A percentile compares a stretch with the other conserved stretches of the same genome.
Conservation (phyloP, 495 filamentous ascomycete genomes). For the Penicillium malachiteum region DNA sequence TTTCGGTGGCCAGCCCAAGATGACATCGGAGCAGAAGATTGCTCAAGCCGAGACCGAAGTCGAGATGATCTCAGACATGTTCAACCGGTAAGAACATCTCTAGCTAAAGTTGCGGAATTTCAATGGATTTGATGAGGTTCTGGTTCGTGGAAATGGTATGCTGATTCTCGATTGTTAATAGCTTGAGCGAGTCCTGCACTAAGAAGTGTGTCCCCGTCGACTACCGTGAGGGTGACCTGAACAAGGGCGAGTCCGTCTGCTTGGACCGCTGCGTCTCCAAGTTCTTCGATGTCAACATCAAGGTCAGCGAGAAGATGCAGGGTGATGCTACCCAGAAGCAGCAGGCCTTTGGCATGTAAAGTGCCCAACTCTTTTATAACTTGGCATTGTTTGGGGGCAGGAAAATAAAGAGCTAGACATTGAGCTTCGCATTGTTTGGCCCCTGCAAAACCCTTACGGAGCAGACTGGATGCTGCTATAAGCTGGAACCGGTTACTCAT, state of each 20-base stretch:
- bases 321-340: conserved; percentile 55
- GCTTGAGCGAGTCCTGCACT: conserved; percentile 82
- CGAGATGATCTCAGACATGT: conserved; percentile 95
- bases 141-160: too few species aligned
- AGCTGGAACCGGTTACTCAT: not conserved
- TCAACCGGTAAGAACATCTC: conserved; percentile 67
- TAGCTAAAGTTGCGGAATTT: too few species aligned
- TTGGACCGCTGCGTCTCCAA: conserved; percentile 94
- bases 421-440: too few species aligned
- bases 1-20: conserved; percentile 79
- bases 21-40: conserved; percentile 93
- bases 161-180: conserved; percentile 26
- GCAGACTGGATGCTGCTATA: not conserved
- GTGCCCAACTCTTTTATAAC: conserved; percentile 3
- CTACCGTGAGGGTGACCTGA: conserved; percentile 92
- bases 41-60: conserved; percentile 87
- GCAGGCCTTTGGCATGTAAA: conserved; percentile 56
- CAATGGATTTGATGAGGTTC: too few species aligned
- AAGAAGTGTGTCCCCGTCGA: conserved; percentile 87
- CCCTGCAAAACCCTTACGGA: conserved; percentile 1
- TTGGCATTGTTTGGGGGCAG: not conserved
- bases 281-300: conserved; percentile 97
- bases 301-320: conserved; percentile 83
- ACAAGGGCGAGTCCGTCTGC: conserved; percentile 98
- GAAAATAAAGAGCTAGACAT: not conserved